Evolutionary conservation across 2,329 filamentous ascomycete species (phyloP), one percentile per base, ranked within the genome.

Genomic region (Penicillium sp.): DNA sequence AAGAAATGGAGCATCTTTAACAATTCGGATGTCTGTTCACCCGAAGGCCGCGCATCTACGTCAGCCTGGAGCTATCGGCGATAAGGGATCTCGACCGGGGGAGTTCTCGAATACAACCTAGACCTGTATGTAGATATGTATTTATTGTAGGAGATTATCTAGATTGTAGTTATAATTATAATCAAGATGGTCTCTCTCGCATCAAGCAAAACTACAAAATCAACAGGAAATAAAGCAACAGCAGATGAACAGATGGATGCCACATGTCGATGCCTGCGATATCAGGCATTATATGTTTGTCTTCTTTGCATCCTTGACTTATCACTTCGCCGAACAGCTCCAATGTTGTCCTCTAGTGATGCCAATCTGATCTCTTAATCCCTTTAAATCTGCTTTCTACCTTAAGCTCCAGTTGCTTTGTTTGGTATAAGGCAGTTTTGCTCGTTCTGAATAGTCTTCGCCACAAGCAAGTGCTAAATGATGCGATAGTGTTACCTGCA

Each of bases 31-130:
- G 42, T 19, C 55, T 54, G 21, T 57, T 54, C 29, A 38, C 35
- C 55, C 55, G 55, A 48, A 47, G 27, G 41, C 55, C 50, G 49
- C 49, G 23, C 35, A 53, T 27, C 46, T 10, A 27, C 15, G 37
- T 57, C 49, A 40, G 40, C 54, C 33, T 57, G 49, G 50, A 54
- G 55, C 29, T 57, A 57, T 57, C 55, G 55, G 55, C 42, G 55
- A 57, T 57, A 57, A 57, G 42, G 43, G 33, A 27, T 27, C 38
- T 40, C 23, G 2, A 33, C 31, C 5, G 12, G 31, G 17, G 12
- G 25, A 21, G 46, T 25, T 27, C 7, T 6, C 4, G 6, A 4
- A n/a, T 29, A 29, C 4, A 23, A 19, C 21, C n/a, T 27, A 29
- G 19, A 17, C 27, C 3, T 47, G 15, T 25, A 8, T 25, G 29